Base-by-base conservation (phyloP, 805 yeast genomes). In the Ogataea glucozyma region DNA sequence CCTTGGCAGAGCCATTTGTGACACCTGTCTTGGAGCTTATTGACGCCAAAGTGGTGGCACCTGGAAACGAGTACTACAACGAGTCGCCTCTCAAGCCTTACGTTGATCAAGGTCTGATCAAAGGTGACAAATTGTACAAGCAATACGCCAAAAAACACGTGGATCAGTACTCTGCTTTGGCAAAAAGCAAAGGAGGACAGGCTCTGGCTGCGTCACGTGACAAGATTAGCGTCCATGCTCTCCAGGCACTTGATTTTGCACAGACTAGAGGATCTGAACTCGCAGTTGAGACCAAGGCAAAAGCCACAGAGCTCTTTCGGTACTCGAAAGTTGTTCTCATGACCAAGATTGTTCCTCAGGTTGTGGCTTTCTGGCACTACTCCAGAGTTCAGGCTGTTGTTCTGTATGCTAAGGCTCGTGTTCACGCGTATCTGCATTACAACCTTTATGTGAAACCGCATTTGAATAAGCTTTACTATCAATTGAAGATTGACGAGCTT, bases 381-480 rank as follows among this genome's bases (percentile, higher is more conserved):
- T 18, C 38, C 4, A 46, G 31, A 13, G 29, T 33, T 10, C 44
- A 53, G 32, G 8, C 32, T 2, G 31, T 33, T 12, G 37, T 47
- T 10, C 21, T 32, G 10, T 30, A 40, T 6, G 38, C 43, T 1
- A 56, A 48, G 29, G 19, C 38, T 3, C 44, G 44, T 21, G 22
- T 51, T 16, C 40, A 33, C 19, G 19, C 41, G 5, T 51, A 48
- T 18, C 17, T 58, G 13, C 37, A 48, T n/a, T 60, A 53, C 43
- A 54, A 56, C 18, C 31, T 57, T 10, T 54, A 56, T 38, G 46
- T 55, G 21, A 48, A 41, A 18, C 67, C 66, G 16, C 30, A 31
- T 4, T 19, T 59, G 13, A 12, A 9, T 8, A 31, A 44, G 11
- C 12, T 31, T 4, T 38, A 44, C 14, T 45, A 42, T 23, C 20